These are phyloP conservation scores for Starmerella apis DNA, from an alignment of 805 yeast genomes.

Conservation along the genomic window DNA sequence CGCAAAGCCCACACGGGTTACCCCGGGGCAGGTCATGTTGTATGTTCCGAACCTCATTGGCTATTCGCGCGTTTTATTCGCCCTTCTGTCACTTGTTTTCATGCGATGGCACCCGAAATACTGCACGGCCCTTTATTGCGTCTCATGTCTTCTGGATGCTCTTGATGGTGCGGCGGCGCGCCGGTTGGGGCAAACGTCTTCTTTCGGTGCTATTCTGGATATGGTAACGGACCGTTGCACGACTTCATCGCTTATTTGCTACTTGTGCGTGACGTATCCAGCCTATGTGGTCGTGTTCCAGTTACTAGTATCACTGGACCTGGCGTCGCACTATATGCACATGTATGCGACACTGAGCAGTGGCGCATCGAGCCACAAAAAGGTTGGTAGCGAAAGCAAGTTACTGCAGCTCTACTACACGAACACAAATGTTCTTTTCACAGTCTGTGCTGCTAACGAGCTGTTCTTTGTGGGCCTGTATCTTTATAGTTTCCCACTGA, in stretches of 20 bases:
- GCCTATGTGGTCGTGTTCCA: slow-evolving; percentile 63
- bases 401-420: slow-evolving; percentile 78
- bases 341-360: slow-evolving; percentile 85
- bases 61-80: slow-evolving; percentile 70
- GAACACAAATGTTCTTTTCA: slow-evolving; percentile 68
- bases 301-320: slow-evolving; percentile 60
- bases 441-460: slow-evolving; percentile 89
- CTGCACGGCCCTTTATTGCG: slow-evolving; percentile 67
- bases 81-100: slow-evolving; percentile 63
- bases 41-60: slow-evolving; percentile 92
- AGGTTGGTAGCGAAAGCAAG: slow-evolving; percentile 60
- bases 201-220: slow-evolving; percentile 92
- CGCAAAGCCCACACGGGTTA: slow-evolving; percentile 10
- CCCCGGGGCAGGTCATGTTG: slow-evolving; percentile 45
- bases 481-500: slow-evolving; percentile 52
- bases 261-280: slow-evolving; percentile 71
- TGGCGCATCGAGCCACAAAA: slow-evolving; percentile 77
- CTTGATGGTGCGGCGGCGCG: slow-evolving; percentile 95
- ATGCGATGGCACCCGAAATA: slow-evolving; percentile 77
- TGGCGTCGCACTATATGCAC: slow-evolving; percentile 95
- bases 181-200: slow-evolving; percentile 73
- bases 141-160: slow-evolving; percentile 89
- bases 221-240: slow-evolving; percentile 99
- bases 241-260: slow-evolving; percentile 85
- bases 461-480: slow-evolving; percentile 83